Evolutionary conservation across 257 asterid genomes (phyloP).

Genomic region (Scutellaria minor): DNA sequence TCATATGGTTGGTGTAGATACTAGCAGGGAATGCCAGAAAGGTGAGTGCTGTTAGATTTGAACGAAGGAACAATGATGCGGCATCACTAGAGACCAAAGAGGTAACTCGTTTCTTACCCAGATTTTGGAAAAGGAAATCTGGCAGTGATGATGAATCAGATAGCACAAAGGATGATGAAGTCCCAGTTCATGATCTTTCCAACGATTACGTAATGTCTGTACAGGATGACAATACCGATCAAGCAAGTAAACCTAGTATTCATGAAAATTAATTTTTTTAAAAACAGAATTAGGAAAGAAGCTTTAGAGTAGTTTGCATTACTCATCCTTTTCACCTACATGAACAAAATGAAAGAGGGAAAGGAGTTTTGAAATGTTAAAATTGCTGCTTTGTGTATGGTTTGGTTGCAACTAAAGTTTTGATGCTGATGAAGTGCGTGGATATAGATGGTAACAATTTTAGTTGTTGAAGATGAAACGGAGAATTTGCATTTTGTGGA

Average conservation of each 20-base stretch:
- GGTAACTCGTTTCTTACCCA: slow-evolving; percentile 65
- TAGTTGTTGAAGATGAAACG: slow-evolving; percentile 1
- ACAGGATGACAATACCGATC: slow-evolving; percentile 57
- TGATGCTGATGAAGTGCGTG: slow-evolving; percentile 17
- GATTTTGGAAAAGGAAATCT: slow-evolving; percentile 69
- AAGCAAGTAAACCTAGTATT: slow-evolving; percentile 43
- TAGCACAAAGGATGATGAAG: slow-evolving; percentile 43
- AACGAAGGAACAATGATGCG: slow-evolving; percentile 62
- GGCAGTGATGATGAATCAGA: slow-evolving; percentile 48
- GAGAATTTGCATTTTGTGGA: neutral
- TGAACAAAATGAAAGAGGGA: slow-evolving; percentile 27
- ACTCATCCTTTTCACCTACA: slow-evolving; percentile 31
- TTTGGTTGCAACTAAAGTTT: slow-evolving; percentile 14
- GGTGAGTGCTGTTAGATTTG: slow-evolving; percentile 93
- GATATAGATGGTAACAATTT: neutral
- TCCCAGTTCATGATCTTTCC: slow-evolving; percentile 37
- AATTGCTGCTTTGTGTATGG: slow-evolving; percentile 14
- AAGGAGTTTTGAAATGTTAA: slow-evolving; percentile 26
- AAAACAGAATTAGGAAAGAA: neutral
- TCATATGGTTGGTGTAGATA: slow-evolving; percentile 58
- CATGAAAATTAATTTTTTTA: neutral
- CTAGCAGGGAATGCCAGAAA: slow-evolving; percentile 96
- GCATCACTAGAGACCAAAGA: slow-evolving; percentile 49
- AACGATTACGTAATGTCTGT: slow-evolving; percentile 58
- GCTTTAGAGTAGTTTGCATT: slow-evolving; percentile 25